phyloP scores from a whole-genome alignment of 306 rosid genomes.

The Rosa rugosa region DNA sequence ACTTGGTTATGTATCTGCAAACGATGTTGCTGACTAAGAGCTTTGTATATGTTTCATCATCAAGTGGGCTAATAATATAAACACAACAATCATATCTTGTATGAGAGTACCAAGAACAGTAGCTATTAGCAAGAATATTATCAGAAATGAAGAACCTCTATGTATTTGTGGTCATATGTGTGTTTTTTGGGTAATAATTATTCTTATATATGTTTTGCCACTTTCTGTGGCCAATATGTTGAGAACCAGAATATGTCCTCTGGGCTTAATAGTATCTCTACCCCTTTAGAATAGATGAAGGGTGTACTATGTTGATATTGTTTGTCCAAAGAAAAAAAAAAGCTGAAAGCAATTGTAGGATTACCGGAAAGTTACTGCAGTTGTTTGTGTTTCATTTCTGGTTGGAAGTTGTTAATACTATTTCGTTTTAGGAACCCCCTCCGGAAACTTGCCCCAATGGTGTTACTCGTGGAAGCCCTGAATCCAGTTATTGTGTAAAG shows the following conservation, averaged over 20 bases:
- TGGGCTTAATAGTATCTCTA: background rate
- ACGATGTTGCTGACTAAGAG: background rate
- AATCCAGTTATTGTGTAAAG: conserved; percentile 64
- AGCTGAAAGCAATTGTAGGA: conserved; percentile 3
- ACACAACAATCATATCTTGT: background rate
- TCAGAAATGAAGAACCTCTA: background rate
- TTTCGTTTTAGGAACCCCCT: conserved; percentile 38
- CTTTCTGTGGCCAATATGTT: background rate
- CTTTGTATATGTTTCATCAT: conserved; percentile 15
- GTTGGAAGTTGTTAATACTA: background rate
- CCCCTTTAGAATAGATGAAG: background rate
- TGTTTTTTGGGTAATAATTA: background rate
- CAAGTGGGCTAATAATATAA: background rate
- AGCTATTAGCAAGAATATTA: background rate
- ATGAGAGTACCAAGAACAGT: background rate
- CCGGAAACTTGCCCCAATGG: conserved; percentile 43
- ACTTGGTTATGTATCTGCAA: background rate
- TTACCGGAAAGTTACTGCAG: background rate
- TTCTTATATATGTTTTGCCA: background rate
- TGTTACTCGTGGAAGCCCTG: conserved; percentile 57
- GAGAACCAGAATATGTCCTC: background rate
- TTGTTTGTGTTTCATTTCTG: background rate
- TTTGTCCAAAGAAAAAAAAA: background rate
- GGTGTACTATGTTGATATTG: conserved; percentile 2
- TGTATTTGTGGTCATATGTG: background rate